Evolutionary conservation across 192 early-diverging fungal genomes (phyloP).

Genomic region (Umbelopsis sp.): DNA sequence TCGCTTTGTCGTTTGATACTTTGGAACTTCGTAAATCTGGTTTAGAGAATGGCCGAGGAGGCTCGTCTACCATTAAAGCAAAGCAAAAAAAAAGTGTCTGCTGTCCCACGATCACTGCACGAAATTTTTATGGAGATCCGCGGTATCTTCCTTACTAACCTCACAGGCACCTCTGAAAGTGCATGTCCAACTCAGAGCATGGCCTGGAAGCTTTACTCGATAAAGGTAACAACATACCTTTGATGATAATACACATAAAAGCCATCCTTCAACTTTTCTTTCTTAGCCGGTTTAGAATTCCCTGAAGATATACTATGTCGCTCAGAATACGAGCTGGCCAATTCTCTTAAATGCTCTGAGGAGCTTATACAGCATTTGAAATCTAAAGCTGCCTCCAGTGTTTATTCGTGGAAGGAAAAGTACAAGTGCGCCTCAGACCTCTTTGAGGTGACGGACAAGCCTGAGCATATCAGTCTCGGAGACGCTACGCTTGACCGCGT

Average conservation of each 20-base stretch:
- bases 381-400: background rate
- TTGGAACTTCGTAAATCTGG: background rate
- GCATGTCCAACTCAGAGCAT: background rate
- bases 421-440: background rate
- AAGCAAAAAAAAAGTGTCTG: constrained; percentile 6
- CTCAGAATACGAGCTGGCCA: constrained; percentile 8
- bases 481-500: constrained; percentile 55
- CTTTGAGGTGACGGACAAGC: background rate
- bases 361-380: background rate
- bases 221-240: background rate
- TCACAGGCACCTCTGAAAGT: background rate
- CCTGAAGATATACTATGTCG: constrained; percentile 18
- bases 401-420: constrained; percentile 19
- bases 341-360: background rate
- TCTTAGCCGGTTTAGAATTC: constrained; percentile 25
- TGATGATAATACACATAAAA: background rate
- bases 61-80: constrained; percentile 23
- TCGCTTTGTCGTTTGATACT: constrained; percentile 7
- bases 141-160: background rate
- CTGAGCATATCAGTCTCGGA: constrained; percentile 48
- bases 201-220: background rate
- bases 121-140: background rate
- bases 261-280: background rate
- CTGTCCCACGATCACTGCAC: background rate
- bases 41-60: background rate